Percentiles rank a stretch among this genome's conserved stretches.
phyloP scores from a whole-genome alignment of 768 basidiomycete genomes.

The Suillus subluteus region DNA sequence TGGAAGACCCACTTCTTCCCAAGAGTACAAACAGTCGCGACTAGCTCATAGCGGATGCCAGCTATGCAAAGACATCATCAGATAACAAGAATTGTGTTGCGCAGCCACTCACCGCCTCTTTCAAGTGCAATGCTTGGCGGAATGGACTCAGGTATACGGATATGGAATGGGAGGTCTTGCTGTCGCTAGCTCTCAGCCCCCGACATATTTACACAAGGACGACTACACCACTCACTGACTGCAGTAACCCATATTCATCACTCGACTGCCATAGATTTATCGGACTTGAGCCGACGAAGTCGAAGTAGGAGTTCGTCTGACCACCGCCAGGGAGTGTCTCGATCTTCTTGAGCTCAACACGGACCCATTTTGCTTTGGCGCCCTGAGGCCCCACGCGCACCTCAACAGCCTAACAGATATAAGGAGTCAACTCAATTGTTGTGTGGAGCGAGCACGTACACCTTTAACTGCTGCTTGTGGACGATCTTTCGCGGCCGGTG shows the following conservation, averaged over 20 bases:
- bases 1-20: slow-evolving; percentile 70
- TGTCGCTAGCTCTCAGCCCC: slow-evolving; percentile 32
- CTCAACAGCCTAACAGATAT: slow-evolving; percentile 69
- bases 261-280: slow-evolving; percentile 81
- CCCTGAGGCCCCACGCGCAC: slow-evolving; percentile 74
- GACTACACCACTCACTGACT: slow-evolving; percentile 52
- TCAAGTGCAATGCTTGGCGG: slow-evolving; percentile 86
- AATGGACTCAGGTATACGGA: slow-evolving; percentile 90
- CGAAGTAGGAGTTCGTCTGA: slow-evolving; percentile 70
- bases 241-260: slow-evolving; percentile 71
- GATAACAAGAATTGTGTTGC: not conserved
- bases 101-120: slow-evolving; percentile 56
- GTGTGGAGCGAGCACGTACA: slow-evolving; percentile 49
- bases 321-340: slow-evolving; percentile 81
- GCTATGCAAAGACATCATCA: slow-evolving; percentile 42
- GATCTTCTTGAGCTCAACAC: slow-evolving; percentile 88
- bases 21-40: slow-evolving; percentile 84
- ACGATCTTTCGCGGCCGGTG: slow-evolving; percentile 73
- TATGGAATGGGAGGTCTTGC: slow-evolving; percentile 89
- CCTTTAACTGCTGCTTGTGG: slow-evolving; percentile 87
- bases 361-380: slow-evolving; percentile 90
- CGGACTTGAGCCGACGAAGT: slow-evolving; percentile 82
- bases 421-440: slow-evolving; percentile 12
- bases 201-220: slow-evolving; percentile 7
- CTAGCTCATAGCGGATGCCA: slow-evolving; percentile 88